Evolutionary conservation across 2,329 filamentous ascomycete genomes (phyloP), one percentile per base, ranked within the genome.

Genomic region (Biscogniauxia mediterranea): DNA sequence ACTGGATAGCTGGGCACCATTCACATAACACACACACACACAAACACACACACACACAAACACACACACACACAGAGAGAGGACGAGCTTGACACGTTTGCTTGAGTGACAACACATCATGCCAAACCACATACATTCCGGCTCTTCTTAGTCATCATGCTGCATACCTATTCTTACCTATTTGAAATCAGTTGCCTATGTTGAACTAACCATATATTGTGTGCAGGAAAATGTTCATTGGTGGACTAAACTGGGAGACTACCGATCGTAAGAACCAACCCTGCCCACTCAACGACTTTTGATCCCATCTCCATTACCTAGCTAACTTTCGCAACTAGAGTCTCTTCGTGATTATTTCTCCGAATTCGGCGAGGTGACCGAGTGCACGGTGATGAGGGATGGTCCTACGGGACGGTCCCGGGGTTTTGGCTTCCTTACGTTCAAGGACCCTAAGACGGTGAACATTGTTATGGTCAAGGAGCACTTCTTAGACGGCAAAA

Each of bases 381-480:
- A 99, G 80, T 98, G 95, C 76, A 99, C 95, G 17, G 95, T 99
- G n/a, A 99, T 99, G 95, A 87, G 95, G 67, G 95, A 99, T 77
- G 93, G 93, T 64, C 90, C 91, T 55, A 96, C 93, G 9, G 95
- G 95, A 52, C 89, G 95, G 65, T 98, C 95, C 28, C 88, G 95
- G 77, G 95, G 95, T 23, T 99, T 99, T 71, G 95, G 95, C 28
- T 99, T 99, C 79, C 83, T 99, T 64, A 99, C 95, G 0, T 99
- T 99, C 83, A 96, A 92, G 75, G 95, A 99, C 73, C 90, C 95
- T 54, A 97, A 97, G 80, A 97, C 92, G 3, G 95, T 99, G 68
- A 99, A 99, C 75, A 96, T 93, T 68, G 95, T 99, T 66, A 99
- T 99, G 95, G 95, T 99, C 65, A 99, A 99, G 79, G 95, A 99